Conservation (phyloP, 1,139 yeast species). For the Entelexis sorbosivorans region DNA sequence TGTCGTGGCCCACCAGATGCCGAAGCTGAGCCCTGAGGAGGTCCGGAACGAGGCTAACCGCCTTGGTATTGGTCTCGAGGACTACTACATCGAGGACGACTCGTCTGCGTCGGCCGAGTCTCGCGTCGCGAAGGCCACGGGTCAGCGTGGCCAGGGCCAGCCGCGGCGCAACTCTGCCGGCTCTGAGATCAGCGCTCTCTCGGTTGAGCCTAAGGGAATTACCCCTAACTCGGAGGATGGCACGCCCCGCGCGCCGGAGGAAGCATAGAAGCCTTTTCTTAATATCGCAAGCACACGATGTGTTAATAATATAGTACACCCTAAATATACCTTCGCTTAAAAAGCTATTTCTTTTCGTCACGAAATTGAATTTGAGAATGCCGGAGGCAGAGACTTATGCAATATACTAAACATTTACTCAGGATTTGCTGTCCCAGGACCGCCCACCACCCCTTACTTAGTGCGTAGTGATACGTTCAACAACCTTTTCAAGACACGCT, state of each 20-base stretch:
- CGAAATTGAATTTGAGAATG: too few relatives aligned
- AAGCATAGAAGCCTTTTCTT: neutral
- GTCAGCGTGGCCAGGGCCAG: too few relatives aligned
- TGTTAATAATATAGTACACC: neutral
- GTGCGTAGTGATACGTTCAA: too few relatives aligned
- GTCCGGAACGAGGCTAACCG: slow-evolving; percentile 26
- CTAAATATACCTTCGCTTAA: neutral
- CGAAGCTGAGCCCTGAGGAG: slow-evolving; percentile 25
- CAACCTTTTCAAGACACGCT: too few relatives aligned
- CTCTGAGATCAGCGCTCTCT: slow-evolving; percentile 14
- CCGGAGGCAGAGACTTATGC: too few relatives aligned
- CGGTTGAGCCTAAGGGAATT: neutral
- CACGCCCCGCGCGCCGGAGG: neutral
- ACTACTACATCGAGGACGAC: neutral
- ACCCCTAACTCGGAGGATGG: neutral
- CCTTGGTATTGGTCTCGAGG: slow-evolving; percentile 23
- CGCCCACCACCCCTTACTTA: too few relatives aligned
- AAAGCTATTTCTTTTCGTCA: neutral
- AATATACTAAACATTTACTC: too few relatives aligned
- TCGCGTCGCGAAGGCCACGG: too few relatives aligned
- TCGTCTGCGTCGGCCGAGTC: slow-evolving; percentile 1
- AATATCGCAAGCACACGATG: neutral
- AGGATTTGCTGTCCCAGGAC: too few relatives aligned
- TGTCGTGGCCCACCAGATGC: slow-evolving; percentile 28
- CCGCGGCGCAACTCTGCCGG: slow-evolving; percentile 14